Conservation (phyloP, 106 monocot genomes). For the Alisma plantagoaquatica region DNA sequence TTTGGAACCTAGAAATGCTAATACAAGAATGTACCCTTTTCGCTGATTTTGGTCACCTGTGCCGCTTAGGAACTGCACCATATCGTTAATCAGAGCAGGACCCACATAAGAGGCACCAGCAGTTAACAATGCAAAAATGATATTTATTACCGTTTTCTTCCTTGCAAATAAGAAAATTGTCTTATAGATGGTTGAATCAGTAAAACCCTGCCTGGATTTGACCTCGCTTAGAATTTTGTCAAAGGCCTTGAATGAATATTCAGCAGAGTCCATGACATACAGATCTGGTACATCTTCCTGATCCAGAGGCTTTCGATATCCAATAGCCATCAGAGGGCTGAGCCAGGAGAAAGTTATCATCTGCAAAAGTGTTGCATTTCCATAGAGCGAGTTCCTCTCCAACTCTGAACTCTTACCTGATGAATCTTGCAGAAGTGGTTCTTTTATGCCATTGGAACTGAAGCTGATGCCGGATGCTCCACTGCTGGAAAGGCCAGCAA, state of each 20-base stretch:
- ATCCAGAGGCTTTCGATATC: slow-evolving; percentile 63
- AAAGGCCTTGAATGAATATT: slow-evolving; percentile 42
- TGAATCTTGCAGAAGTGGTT: slow-evolving; percentile 48
- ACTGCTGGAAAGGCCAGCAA: slow-evolving; percentile 36
- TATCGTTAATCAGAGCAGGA: slow-evolving; percentile 59
- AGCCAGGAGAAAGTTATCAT: slow-evolving; percentile 89
- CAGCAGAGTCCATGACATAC: slow-evolving; percentile 51
- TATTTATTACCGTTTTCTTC: slow-evolving; percentile 72
- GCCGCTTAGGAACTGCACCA: slow-evolving; percentile 58
- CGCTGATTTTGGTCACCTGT: slow-evolving; percentile 36
- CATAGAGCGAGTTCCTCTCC: slow-evolving; percentile 44
- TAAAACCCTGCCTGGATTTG: slow-evolving; percentile 33
- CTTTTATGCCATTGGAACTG: slow-evolving; percentile 18
- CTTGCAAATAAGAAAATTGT: slow-evolving; percentile 55
- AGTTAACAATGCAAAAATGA: slow-evolving; percentile 56
- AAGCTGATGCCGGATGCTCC: slow-evolving; percentile 64
- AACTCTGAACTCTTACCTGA: slow-evolving; percentile 23
- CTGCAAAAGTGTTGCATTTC: slow-evolving; percentile 49
- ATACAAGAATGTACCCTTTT: slow-evolving; percentile 59
- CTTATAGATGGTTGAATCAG: slow-evolving; percentile 44
- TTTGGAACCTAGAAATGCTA: slow-evolving; percentile 67
- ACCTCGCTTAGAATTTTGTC: slow-evolving; percentile 22
- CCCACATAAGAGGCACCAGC: slow-evolving; percentile 83
- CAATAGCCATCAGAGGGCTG: slow-evolving; percentile 55
- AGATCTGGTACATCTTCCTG: slow-evolving; percentile 67